Evolutionary conservation across 225 moss, liverwort and hornwort species (phyloP).

Genomic region (Pseudoscleropodium purum): DNA sequence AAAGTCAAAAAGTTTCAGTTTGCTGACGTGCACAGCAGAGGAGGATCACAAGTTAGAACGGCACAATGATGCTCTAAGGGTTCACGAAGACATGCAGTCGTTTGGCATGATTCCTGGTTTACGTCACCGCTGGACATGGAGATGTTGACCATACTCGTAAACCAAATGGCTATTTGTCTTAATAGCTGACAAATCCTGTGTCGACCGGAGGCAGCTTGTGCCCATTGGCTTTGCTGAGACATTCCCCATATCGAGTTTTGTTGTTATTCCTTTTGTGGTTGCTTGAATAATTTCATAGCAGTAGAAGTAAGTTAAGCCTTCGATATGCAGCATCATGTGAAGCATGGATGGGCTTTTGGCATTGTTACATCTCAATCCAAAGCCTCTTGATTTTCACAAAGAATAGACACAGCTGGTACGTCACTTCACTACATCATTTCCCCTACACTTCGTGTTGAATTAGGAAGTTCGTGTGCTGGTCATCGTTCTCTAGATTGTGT

Average conservation of each 20-base stretch:
- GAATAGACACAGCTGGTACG: constrained; percentile 17
- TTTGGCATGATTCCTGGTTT: not conserved
- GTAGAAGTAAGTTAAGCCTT: not conserved
- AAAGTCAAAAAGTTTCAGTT: not conserved
- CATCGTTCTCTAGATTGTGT: not conserved
- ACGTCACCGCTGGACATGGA: not conserved
- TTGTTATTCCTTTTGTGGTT: not conserved
- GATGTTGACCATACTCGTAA: not conserved
- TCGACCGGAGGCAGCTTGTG: constrained; percentile 2
- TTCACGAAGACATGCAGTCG: not conserved
- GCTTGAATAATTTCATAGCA: constrained; percentile 13
- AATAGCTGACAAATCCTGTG: not conserved
- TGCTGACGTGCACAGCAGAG: not conserved
- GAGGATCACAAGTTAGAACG: not conserved
- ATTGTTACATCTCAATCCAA: constrained; percentile 3
- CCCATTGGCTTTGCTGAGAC: constrained; percentile 2
- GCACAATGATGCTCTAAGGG: not conserved
- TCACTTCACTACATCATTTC: not conserved
- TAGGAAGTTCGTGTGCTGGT: not conserved
- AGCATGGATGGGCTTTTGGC: not conserved
- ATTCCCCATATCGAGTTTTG: not conserved
- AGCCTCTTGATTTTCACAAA: not conserved
- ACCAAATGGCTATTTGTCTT: not conserved
- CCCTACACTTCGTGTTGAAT: not conserved
- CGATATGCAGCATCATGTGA: not conserved